Evolutionary conservation across 306 rosid genomes (phyloP).

Genomic region (Citrullus amarus): DNA sequence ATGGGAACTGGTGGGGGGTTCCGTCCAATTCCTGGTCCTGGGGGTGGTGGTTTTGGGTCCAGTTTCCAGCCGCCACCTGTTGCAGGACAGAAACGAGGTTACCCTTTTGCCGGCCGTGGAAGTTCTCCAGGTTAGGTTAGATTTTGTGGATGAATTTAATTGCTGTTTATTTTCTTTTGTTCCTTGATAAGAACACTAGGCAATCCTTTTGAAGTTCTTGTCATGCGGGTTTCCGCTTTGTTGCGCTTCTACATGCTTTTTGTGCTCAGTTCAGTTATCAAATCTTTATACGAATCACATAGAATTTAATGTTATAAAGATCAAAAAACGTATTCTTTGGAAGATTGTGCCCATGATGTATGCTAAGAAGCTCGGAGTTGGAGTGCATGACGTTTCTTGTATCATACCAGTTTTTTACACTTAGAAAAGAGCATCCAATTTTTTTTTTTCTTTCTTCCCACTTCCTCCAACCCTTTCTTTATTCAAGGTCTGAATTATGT

Average conservation of each 20-base stretch:
- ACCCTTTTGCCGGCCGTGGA: slow-evolving; percentile 43
- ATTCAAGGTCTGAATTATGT: neutral
- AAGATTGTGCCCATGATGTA: neutral
- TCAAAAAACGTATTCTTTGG: neutral
- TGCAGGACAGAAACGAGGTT: slow-evolving; percentile 73
- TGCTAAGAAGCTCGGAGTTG: neutral
- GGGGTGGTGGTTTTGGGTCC: slow-evolving; percentile 34
- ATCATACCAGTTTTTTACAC: neutral
- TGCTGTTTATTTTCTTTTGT: neutral
- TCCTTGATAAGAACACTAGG: neutral
- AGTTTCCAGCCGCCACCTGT: slow-evolving; percentile 28
- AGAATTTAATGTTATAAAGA: neutral
- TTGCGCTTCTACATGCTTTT: neutral
- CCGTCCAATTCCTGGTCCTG: slow-evolving; percentile 22
- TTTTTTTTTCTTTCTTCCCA: neutral
- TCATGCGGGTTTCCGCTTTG: neutral
- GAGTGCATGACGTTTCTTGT: neutral
- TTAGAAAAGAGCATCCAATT: too few species aligned
- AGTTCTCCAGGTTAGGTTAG: slow-evolving; percentile 53
- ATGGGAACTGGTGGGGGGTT: slow-evolving; percentile 14
- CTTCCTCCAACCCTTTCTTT: neutral
- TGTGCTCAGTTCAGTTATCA: neutral
- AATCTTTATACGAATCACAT: neutral
- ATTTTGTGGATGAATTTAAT: neutral
- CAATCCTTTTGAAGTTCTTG: neutral